A percentile compares a stretch with the other conserved stretches of the same genome.
Evolutionary conservation across 2,329 filamentous ascomycete genomes (phyloP).

Genomic region (Seiridium cupressi): DNA sequence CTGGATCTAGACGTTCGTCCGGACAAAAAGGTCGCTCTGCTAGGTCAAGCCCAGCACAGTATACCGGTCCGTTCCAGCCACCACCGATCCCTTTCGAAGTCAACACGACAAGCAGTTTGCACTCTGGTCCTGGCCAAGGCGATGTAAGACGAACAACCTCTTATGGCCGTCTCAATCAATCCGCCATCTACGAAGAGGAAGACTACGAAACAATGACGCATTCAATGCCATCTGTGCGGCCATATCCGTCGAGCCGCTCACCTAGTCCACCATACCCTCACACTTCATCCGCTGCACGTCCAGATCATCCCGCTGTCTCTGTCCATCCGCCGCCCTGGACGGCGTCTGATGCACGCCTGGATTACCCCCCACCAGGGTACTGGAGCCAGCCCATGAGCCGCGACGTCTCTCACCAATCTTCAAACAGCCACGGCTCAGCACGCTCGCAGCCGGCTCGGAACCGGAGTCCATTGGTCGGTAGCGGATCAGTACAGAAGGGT

Average conservation of each 20-base stretch:
- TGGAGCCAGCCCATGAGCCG: conserved; percentile 50
- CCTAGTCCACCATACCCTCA: conserved; percentile 19
- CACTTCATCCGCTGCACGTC: conserved; percentile 14
- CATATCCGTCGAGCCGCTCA: conserved; percentile 6
- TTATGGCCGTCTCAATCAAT: conserved; percentile 10
- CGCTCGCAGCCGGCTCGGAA: conserved; percentile 9
- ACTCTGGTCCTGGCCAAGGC: neutral
- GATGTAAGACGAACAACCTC: neutral
- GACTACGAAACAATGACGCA: conserved; percentile 12
- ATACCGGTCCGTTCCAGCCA: conserved; percentile 22
- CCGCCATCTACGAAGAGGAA: conserved; percentile 7
- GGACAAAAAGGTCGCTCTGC: conserved; percentile 13
- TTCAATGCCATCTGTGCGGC: conserved; percentile 18
- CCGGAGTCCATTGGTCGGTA: conserved; percentile 1
- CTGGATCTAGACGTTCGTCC: conserved; percentile 18
- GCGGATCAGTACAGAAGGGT: conserved; percentile 6
- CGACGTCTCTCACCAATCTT: conserved; percentile 39
- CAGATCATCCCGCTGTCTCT: conserved; percentile 14
- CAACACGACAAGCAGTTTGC: conserved; percentile 25
- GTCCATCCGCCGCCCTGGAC: conserved; percentile 22
- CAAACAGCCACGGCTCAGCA: conserved; percentile 23
- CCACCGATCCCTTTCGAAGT: conserved; percentile 27
- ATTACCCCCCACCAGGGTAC: conserved; percentile 35
- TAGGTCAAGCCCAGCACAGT: conserved; percentile 24
- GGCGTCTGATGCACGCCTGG: conserved; percentile 12